Base-by-base conservation (phyloP, 2,329 filamentous ascomycete genomes). In the Fusarium sp. region DNA sequence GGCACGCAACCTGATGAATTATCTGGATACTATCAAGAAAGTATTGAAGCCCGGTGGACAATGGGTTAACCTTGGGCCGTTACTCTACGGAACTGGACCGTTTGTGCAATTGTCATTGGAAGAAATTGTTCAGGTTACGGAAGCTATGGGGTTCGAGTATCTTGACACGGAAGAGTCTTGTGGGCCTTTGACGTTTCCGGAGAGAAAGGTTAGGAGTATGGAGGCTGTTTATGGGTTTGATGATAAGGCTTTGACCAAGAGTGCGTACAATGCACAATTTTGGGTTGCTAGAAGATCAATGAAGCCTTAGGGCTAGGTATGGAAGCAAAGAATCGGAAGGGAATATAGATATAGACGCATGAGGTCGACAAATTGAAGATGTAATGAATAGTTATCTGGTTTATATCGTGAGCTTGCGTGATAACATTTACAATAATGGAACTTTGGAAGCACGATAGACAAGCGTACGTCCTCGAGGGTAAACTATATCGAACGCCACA, bases 1-100 rank as follows among this genome's bases (percentile, higher is more conserved):
- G 0, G 87, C 87, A 0, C 81, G 85, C 1, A 89, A 89, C 55
- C 73, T 88, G 2, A 80, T 88, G 73, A 76, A 71, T 1, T 89
- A 89, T 62, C 78, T 89, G 7, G 85, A 88, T 36, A 87, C 82
- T 0, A 88, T 88, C 43, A 78, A 84, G 50, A 74, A 73, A 0
- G 69, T 86, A 0, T 78, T 89, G 4, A 80, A 77, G 43, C 71
- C 75, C 0, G 85, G 85, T 1, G 87, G 86, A 0, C 73, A 79
- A 36, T 88, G 87, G 87, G 75, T 89, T 24, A 89, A 89, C 50
- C 80, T 88, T 0, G 87, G 86, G 0, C 87, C 87, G 0, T 67
- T 89, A 10, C 74, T 89, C 1, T 89, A 88, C 43, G 86, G 87
- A 0, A 84, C 83, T 1, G 83, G 79, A 0, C 86, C 87, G 0